A percentile compares a stretch with the other conserved stretches of the same genome.
These are phyloP conservation scores for Hypomontagnella monticulosa DNA, from an alignment of 495 filamentous ascomycete genomes.

Conservation along the genomic window DNA sequence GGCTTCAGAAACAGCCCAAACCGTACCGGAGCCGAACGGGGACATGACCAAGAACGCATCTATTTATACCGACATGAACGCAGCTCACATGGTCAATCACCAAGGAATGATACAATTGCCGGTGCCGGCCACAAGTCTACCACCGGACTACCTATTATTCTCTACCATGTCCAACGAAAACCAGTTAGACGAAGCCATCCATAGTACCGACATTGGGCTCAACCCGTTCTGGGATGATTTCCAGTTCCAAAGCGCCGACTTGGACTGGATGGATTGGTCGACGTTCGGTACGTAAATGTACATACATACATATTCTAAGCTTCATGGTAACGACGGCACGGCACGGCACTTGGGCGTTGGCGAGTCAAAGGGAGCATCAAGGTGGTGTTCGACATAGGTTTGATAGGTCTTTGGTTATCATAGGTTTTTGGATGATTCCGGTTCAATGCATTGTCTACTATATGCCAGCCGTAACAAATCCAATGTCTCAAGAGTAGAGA, in stretches of 20 bases:
- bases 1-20: conserved; percentile 34
- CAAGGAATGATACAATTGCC: conserved; percentile 40
- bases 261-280: conserved; percentile 50
- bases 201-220: conserved; percentile 46
- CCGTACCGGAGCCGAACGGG: conserved; percentile 31
- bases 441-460: conserved; percentile 29
- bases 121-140: conserved; percentile 37
- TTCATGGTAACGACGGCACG: conserved; percentile 1
- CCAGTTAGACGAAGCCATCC: conserved; percentile 47
- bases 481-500: conserved; percentile 12
- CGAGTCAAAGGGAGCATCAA: conserved; percentile 26
- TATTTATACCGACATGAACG: conserved; percentile 38
- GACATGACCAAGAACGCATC: conserved; percentile 24
- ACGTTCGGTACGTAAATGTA: conserved; percentile 41
- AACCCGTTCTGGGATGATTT: conserved; percentile 47
- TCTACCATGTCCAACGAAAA: conserved; percentile 49
- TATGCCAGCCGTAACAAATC: conserved; percentile 4
- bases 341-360: conserved; percentile 33
- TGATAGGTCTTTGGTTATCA: background rate
- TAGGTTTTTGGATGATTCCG: conserved; percentile 20
- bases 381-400: conserved; percentile 22
- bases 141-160: conserved; percentile 44
- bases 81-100: conserved; percentile 36
- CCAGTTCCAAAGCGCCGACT: conserved; percentile 44
- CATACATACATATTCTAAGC: conserved; percentile 7